Evolutionary conservation across 169 alveolate genomes (phyloP), one percentile per base, ranked within the genome.

Genomic region (Plasmodium coatneyi): DNA sequence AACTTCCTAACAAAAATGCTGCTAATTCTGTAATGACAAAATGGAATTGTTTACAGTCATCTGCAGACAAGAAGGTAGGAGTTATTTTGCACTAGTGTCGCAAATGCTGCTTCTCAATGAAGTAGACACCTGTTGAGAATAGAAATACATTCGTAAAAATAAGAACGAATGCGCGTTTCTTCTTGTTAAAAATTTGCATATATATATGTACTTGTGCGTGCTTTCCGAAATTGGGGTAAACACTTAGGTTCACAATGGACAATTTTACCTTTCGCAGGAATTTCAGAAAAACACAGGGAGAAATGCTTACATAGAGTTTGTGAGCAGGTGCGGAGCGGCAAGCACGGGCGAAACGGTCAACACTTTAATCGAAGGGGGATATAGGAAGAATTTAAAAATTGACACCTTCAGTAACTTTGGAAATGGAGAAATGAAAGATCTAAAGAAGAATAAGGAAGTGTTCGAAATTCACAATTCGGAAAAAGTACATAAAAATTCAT

Each of bases 231-330:
- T 80, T 80, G 22, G n/a, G 30, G 76, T 66, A 66, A 66, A 66
- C 36, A 25, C 16, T 80, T 80, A 80, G 32, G 32, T 46, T 41
- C 32, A 25, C 66, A 80, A 79, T 22, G 52, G 80, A 39, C 74
- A 70, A 34, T 66, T 83, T 52, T 83, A 34, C 30, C 76, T 71
- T 30, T 83, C 78, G 74, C 52, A 83, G 92, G 92, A 83, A 43
- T 71, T 70, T 43, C 49, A 83, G 39, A 46, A 41, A 9, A 60
- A 72, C 30, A 70, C 52, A 66, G 36, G 36, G 34, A 2, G 10
- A 25, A 81, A 49, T 12, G 43, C 30, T 32, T 0, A n/a, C 30
- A 56, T 52, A 19, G 36, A 41, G 28, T 34, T 6, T 81, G 41
- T 52, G 5, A 22, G 16, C 30, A 71, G n/a, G 43, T 71, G 43